Evolutionary conservation across 805 yeast genomes (phyloP).

Genomic region (Kazachstania viticola): DNA sequence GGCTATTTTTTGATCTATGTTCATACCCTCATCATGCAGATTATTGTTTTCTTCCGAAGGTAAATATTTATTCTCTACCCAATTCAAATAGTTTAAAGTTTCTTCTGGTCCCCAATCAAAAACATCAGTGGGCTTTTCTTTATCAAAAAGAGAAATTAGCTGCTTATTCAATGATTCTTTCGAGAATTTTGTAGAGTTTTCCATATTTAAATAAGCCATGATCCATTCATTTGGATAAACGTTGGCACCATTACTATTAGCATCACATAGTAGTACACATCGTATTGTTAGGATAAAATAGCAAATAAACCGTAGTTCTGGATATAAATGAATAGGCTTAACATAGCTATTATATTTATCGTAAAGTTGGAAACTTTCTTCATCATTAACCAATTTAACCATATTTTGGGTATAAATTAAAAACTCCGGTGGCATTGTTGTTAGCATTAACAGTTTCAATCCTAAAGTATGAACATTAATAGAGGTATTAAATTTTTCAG

Average conservation of each 20-base stretch:
- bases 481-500: slow-evolving; percentile 4
- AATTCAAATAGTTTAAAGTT: slow-evolving; percentile 16
- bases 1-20: slow-evolving; percentile 24
- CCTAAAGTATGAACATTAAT: slow-evolving; percentile 13
- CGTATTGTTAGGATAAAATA: slow-evolving; percentile 15
- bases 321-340: slow-evolving; percentile 6
- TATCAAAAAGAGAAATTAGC: slow-evolving; percentile 3
- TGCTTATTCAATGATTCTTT: slow-evolving; percentile 2
- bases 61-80: slow-evolving; percentile 19
- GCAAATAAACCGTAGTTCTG: slow-evolving; percentile 16
- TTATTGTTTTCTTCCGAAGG: slow-evolving; percentile 5
- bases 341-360: slow-evolving; percentile 5
- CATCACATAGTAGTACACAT: slow-evolving; percentile 12
- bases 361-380: slow-evolving; percentile 5
- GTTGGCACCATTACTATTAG: slow-evolving; percentile 4
- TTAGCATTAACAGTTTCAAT: slow-evolving; percentile 11
- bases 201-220: neutral
- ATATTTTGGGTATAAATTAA: slow-evolving; percentile 11
- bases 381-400: slow-evolving; percentile 5
- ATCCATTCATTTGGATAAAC: slow-evolving; percentile 9
- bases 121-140: slow-evolving; percentile 3
- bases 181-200: slow-evolving; percentile 1
- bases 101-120: slow-evolving; percentile 14
- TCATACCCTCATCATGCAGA: slow-evolving; percentile 6
- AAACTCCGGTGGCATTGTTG: slow-evolving; percentile 19